Conservation (phyloP, 1,284 basidiomycete genomes). For the Ustilago loliicola region DNA sequence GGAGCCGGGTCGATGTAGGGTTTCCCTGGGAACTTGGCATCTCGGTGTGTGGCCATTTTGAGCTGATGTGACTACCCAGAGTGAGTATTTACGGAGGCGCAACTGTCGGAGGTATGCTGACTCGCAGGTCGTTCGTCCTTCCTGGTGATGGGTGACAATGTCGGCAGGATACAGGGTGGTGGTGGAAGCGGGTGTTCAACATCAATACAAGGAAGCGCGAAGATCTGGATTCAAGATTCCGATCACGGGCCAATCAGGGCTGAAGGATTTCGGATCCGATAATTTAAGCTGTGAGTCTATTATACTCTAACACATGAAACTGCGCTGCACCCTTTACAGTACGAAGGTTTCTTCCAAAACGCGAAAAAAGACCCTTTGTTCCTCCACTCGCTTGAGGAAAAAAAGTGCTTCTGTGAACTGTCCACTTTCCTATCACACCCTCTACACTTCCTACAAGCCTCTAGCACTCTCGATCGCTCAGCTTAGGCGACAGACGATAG, state of each 20-base stretch:
- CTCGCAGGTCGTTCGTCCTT: background rate
- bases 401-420: background rate
- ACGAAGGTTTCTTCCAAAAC: background rate
- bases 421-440: background rate
- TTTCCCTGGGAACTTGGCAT: conserved; percentile 67
- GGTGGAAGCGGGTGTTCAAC: background rate
- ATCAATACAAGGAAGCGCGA: conserved; percentile 9
- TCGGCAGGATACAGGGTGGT: background rate
- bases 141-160: background rate
- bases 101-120: background rate
- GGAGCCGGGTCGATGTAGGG: conserved; percentile 69
- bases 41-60: conserved; percentile 69
- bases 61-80: conserved; percentile 12
- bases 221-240: conserved; percentile 36
- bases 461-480: background rate
- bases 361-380: conserved; percentile 23
- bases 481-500: background rate
- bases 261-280: conserved; percentile 42
- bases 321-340: background rate
- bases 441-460: background rate
- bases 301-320: conserved; percentile 14
- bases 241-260: conserved; percentile 52
- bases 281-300: background rate
- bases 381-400: conserved; percentile 5
- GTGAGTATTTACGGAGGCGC: conserved; percentile 3